phyloP scores from a whole-genome alignment of 2,329 filamentous ascomycete genomes.

The Hypomyces perniciosus region DNA sequence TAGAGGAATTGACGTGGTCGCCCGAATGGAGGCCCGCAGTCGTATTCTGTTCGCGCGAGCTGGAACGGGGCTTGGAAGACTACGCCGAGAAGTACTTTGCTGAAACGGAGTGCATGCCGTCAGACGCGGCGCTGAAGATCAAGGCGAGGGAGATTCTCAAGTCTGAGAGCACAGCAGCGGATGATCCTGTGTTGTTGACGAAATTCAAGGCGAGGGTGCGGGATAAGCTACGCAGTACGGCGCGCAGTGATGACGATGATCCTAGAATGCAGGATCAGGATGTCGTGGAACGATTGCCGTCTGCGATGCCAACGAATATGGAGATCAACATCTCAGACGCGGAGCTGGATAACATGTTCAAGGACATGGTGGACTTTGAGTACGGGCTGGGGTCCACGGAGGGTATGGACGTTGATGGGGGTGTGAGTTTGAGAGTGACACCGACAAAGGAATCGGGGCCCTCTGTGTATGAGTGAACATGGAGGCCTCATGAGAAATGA shows the following conservation, averaged over 20 bases:
- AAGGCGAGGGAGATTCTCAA: conserved; percentile 45
- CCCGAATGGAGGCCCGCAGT: conserved; percentile 39
- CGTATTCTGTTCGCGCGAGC: conserved; percentile 53
- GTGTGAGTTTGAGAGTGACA: conserved; percentile 20
- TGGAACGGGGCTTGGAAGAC: conserved; percentile 48
- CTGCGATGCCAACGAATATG: conserved; percentile 24
- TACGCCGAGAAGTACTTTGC: conserved; percentile 40
- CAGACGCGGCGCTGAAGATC: conserved; percentile 40
- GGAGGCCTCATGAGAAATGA: neutral
- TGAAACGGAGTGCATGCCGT: conserved; percentile 37
- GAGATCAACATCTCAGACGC: conserved; percentile 32
- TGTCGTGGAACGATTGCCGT: neutral
- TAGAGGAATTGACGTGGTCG: conserved; percentile 38
- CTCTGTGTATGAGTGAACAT: conserved; percentile 16
- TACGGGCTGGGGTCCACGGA: conserved; percentile 24
- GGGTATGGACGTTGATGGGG: conserved; percentile 24
- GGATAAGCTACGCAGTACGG: conserved; percentile 21
- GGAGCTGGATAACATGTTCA: conserved; percentile 36
- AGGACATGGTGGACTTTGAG: conserved; percentile 37
- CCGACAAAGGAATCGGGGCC: conserved; percentile 19
- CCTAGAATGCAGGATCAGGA: neutral
- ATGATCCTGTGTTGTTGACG: conserved; percentile 45
- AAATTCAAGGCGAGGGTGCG: conserved; percentile 48
- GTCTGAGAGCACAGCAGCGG: conserved; percentile 43
- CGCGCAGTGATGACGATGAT: conserved; percentile 4